phyloP scores from a whole-genome alignment of 176 grass and related monocot genomes.

The Oryza nivara region DNA sequence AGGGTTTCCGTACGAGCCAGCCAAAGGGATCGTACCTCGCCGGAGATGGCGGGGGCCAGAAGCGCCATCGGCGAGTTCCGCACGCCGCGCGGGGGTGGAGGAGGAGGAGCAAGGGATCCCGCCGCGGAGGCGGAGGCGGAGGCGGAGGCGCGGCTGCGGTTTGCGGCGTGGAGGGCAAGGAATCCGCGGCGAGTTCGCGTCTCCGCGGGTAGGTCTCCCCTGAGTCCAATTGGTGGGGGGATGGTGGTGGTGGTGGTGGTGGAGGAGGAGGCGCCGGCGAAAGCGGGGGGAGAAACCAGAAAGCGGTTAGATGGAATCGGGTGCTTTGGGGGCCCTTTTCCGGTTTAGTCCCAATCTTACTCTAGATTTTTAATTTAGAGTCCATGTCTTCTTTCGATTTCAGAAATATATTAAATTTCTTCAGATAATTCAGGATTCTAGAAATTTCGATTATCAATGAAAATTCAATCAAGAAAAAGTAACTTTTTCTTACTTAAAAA shows the following conservation, averaged over 20 bases:
- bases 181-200: slow-evolving; percentile 27
- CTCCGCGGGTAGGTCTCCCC: neutral
- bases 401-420: neutral
- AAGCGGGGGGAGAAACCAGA: neutral
- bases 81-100: neutral
- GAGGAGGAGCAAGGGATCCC: slow-evolving; percentile 1
- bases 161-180: slow-evolving; percentile 6
- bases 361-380: neutral
- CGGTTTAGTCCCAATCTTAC: neutral
- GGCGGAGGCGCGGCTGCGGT: no score
- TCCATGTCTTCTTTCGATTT: neutral
- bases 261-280: neutral
- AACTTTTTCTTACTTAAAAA: no score
- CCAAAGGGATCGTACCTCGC: slow-evolving; percentile 47
- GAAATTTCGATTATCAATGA: no score
- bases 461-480: no score
- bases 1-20: slow-evolving; percentile 28
- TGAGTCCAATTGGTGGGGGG: neutral
- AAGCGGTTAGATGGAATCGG: neutral
- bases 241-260: neutral
- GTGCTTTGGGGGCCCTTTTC: neutral
- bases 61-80: slow-evolving; percentile 40
- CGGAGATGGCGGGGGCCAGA: slow-evolving; percentile 55
- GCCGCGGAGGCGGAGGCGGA: neutral
- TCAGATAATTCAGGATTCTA: no score